These are phyloP conservation scores for Sarocladiaceae sp. DNA, from an alignment of 2,329 filamentous ascomycete genomes.

Conservation along the genomic window DNA sequence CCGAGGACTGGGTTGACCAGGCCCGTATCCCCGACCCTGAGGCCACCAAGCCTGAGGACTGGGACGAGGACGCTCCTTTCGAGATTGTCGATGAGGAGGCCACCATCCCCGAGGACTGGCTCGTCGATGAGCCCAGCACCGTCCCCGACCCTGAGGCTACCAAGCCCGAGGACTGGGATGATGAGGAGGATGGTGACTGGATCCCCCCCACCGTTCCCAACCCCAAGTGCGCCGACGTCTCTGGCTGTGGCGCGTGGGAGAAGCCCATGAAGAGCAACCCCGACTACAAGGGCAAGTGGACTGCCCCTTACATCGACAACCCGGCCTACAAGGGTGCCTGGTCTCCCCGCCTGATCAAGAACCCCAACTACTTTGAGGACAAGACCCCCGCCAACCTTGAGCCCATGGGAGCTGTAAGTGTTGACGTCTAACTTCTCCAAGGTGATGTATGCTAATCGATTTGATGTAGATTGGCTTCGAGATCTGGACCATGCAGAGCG, in stretches of 20 bases:
- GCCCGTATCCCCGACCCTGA: slow-evolving; percentile 86
- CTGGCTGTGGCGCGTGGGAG: slow-evolving; percentile 90
- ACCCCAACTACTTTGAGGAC: slow-evolving; percentile 95
- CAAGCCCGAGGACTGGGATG: slow-evolving; percentile 99
- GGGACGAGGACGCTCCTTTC: slow-evolving; percentile 96
- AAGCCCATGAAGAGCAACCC: slow-evolving; percentile 92
- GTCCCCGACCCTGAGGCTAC: slow-evolving; percentile 88
- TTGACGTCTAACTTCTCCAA: slow-evolving; percentile 23
- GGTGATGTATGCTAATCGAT: slow-evolving; percentile 14
- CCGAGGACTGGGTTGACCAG: slow-evolving; percentile 91
- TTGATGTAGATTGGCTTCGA: slow-evolving; percentile 79
- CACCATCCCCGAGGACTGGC: slow-evolving; percentile 89
- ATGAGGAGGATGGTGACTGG: slow-evolving; percentile 99
- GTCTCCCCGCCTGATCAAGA: slow-evolving; percentile 92
- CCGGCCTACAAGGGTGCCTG: slow-evolving; percentile 95
- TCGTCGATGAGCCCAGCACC: slow-evolving; percentile 77
- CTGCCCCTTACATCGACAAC: slow-evolving; percentile 88
- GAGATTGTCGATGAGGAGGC: slow-evolving; percentile 95
- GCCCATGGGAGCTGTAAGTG: slow-evolving; percentile 93
- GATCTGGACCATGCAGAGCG: slow-evolving; percentile 99
- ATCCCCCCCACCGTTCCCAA: slow-evolving; percentile 83
- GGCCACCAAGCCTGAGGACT: slow-evolving; percentile 94
- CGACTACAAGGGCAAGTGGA: slow-evolving; percentile 98
- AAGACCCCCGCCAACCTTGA: slow-evolving; percentile 95
- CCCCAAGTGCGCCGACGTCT: slow-evolving; percentile 89